These are phyloP conservation scores for Cercospora sp. DNA, from an alignment of 2,329 filamentous ascomycete genomes.

Conservation along the genomic window DNA sequence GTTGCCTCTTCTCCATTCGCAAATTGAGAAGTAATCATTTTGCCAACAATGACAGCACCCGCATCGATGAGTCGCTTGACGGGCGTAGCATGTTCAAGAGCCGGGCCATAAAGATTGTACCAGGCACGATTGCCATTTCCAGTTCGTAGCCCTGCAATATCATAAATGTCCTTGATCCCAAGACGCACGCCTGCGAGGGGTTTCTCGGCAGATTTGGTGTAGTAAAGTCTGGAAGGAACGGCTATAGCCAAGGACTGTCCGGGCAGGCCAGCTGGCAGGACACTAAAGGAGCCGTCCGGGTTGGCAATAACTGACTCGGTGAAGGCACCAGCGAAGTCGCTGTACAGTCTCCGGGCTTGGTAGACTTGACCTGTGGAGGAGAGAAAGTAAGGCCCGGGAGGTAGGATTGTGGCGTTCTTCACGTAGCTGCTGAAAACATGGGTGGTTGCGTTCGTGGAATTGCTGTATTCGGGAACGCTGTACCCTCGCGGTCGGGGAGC, in stretches of 20 bases:
- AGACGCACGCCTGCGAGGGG: constrained; percentile 62
- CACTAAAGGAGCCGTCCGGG: constrained; percentile 44
- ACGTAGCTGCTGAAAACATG: constrained; percentile 25
- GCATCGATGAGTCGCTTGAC: constrained; percentile 59
- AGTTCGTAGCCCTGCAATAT: constrained; percentile 58
- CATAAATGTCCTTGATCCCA: constrained; percentile 64
- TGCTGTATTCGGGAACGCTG: constrained; percentile 7
- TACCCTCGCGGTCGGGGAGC: constrained; percentile 15
- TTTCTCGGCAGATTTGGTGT: constrained; percentile 53
- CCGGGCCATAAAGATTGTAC: constrained; percentile 53
- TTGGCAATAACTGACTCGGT: constrained; percentile 48
- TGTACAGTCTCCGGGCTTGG: constrained; percentile 53
- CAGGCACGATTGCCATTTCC: constrained; percentile 61
- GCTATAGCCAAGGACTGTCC: constrained; percentile 49
- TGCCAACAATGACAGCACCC: constrained; percentile 55
- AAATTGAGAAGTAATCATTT: constrained; percentile 50
- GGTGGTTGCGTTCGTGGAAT: constrained; percentile 23
- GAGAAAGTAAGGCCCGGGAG: constrained; percentile 54
- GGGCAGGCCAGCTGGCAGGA: constrained; percentile 43
- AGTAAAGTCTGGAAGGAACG: constrained; percentile 64
- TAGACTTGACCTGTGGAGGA: constrained; percentile 49
- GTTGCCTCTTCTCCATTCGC: constrained; percentile 51
- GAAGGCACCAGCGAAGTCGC: constrained; percentile 53
- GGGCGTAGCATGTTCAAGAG: constrained; percentile 50
- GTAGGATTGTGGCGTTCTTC: constrained; percentile 35